phyloP scores from a whole-genome alignment of 371 early-diverging fungal genomes.

The Sanchytrium tribonematis region DNA sequence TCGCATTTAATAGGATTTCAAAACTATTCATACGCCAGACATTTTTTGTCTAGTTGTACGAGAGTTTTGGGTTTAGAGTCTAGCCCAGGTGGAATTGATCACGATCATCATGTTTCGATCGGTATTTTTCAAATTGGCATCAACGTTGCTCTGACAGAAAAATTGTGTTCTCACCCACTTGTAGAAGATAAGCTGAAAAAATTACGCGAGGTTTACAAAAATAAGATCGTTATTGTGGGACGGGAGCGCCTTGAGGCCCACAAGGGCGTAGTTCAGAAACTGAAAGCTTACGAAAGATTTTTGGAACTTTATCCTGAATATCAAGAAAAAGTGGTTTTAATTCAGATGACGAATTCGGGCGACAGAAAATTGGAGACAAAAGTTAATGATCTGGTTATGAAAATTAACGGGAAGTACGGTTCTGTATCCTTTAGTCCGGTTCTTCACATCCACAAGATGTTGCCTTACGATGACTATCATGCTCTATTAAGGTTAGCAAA shows the following conservation, averaged over 20 bases:
- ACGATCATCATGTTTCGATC: conserved; percentile 25
- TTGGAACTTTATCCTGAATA: conserved; percentile 62
- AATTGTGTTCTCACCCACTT: conserved; percentile 18
- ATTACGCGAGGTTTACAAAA: conserved; percentile 52
- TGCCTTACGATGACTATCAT: conserved; percentile 73
- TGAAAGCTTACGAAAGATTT: conserved; percentile 78
- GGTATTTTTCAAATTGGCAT: conserved; percentile 93
- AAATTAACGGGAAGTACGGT: conserved; percentile 79
- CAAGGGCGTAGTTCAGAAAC: conserved; percentile 88
- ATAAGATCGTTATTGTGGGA: conserved; percentile 83
- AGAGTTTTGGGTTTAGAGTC: conserved; percentile 63
- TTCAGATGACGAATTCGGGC: conserved; percentile 34
- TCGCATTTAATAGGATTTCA: conserved; percentile 77
- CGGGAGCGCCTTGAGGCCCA: conserved; percentile 93
- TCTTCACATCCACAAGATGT: conserved; percentile 75
- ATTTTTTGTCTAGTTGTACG: conserved; percentile 74
- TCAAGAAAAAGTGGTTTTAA: conserved; percentile 60
- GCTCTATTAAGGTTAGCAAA: conserved; percentile 81
- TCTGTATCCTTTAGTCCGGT: conserved; percentile 77
- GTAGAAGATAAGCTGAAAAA: conserved; percentile 39
- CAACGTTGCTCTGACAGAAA: conserved; percentile 37
- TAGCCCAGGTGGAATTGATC: conserved; percentile 16
- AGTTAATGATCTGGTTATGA: conserved; percentile 58
- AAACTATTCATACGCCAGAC: conserved; percentile 23
- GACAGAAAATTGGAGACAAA: conserved; percentile 39